Evolutionary conservation across 208 protist genomes (phyloP), one percentile per base, ranked within the genome.

Genomic region (Acanthamoeba polyphaga): DNA sequence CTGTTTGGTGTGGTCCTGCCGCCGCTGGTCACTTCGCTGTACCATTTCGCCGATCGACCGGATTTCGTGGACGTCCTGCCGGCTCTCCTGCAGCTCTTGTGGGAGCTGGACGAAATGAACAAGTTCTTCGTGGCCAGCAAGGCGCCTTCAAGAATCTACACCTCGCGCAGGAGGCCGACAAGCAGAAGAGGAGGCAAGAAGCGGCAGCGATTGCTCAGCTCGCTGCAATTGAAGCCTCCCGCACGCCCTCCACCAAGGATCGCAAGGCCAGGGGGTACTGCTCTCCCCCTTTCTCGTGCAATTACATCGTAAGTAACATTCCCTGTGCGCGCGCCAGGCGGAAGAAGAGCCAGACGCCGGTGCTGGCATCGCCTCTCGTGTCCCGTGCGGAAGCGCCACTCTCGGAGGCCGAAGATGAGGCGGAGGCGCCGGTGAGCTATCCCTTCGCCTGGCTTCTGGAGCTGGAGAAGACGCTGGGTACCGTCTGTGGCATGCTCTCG

Each of bases 101-200:
- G 80, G 80, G 80, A 88, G 51, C 80, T 88, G n/a, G 80, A 88
- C 53, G 80, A 88, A 27, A 88, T 88, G 80, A 88, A 88, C 80
- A 88, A 88, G 51, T 88, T 88, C 51, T 88, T 88, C 80, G 80
- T 64, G 12, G 80, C 51, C 13, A 88, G 80, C 80, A 88, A 66
- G 51, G 51, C 29, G 80, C 80, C 80, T 88, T 88, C 51, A 58
- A 38, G 80, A 64, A 34, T 12, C 51, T 88, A 4, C 80, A 64
- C 29, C 80, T 66, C 22, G 24, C 80, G 15, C 51, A 88, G 51
- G 80, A 88, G 29, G 80, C 80, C n/a, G 51, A 88, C 22, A 34
- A 46, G 53, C 43, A 9, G 7, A 88, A 88, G 80, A 34, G 49
- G 34, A 58, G 51, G n/a, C 51, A 32, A 27, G 80, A 88, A 27